phyloP scores from a whole-genome alignment of 2,329 filamentous ascomycete genomes.

The Paraconiothyrium brasiliense region DNA sequence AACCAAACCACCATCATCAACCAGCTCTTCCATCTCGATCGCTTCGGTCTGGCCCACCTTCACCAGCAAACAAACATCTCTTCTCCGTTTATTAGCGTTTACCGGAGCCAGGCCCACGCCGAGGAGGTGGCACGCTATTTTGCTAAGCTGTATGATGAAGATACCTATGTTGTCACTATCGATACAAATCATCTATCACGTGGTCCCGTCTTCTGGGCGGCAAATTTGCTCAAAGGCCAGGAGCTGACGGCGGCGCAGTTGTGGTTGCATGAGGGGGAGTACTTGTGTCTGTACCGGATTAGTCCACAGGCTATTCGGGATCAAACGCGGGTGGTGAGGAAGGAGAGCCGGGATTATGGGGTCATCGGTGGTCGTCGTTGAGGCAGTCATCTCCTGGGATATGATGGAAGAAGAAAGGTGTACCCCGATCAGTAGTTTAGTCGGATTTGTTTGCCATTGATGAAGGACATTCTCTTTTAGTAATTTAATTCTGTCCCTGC shows the following conservation, averaged over 20 bases:
- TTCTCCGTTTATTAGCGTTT: conserved; percentile 47
- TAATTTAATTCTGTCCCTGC: too few relatives aligned
- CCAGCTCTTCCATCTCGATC: conserved; percentile 31
- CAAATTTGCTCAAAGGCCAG: conserved; percentile 32
- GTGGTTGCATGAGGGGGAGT: conserved; percentile 47
- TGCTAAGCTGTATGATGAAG: conserved; percentile 31
- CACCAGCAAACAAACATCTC: conserved; percentile 47
- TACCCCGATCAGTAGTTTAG: background rate
- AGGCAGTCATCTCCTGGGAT: conserved; percentile 8
- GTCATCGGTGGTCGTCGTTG: conserved; percentile 31
- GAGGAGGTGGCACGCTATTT: conserved; percentile 37
- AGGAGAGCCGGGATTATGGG: conserved; percentile 28
- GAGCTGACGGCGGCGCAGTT: conserved; percentile 17
- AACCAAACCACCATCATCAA: conserved; percentile 48
- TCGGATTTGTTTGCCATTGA: too few relatives aligned
- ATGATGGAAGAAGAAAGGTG: background rate
- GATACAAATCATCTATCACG: conserved; percentile 43
- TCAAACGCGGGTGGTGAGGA: conserved; percentile 37
- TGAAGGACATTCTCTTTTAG: too few relatives aligned
- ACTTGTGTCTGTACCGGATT: conserved; percentile 47
- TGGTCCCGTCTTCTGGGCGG: conserved; percentile 45
- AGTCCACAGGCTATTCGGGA: conserved; percentile 43
- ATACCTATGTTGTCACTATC: conserved; percentile 37
- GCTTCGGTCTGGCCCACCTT: conserved; percentile 43
- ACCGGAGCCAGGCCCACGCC: conserved; percentile 38